These are phyloP conservation scores for Dichomitus squalens DNA, from an alignment of 1,284 basidiomycete species.

Conservation along the genomic window DNA sequence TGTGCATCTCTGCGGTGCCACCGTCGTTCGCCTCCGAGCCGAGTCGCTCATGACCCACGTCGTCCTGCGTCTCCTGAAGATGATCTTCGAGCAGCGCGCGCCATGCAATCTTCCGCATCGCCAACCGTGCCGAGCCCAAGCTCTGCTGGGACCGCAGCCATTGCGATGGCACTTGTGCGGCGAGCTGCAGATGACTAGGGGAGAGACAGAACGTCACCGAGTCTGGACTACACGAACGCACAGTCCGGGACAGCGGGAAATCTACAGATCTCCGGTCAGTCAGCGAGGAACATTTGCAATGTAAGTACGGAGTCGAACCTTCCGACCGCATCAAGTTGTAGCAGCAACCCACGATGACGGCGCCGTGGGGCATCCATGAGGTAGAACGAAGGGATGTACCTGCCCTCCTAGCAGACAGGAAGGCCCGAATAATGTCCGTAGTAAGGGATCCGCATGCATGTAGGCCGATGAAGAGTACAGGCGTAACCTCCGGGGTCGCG, in stretches of 20 bases:
- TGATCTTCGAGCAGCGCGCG: slow-evolving; percentile 48
- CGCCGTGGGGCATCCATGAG: slow-evolving; percentile 42
- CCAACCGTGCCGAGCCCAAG: slow-evolving; percentile 37
- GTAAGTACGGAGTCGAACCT: slow-evolving; percentile 38
- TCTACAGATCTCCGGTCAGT: slow-evolving; percentile 29
- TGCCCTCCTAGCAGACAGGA: slow-evolving; percentile 27
- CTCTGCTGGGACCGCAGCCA: slow-evolving; percentile 38
- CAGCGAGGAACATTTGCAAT: neutral
- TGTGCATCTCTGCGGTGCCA: neutral
- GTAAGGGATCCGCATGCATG: slow-evolving; percentile 59
- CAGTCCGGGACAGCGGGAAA: slow-evolving; percentile 38
- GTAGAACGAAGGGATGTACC: neutral
- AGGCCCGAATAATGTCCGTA: slow-evolving; percentile 45
- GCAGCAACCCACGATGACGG: slow-evolving; percentile 53
- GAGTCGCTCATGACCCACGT: too few species aligned
- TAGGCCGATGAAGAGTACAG: slow-evolving; percentile 63
- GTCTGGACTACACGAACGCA: slow-evolving; percentile 2
- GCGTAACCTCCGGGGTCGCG: slow-evolving; percentile 30
- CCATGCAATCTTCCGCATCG: slow-evolving; percentile 67
- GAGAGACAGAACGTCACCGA: slow-evolving; percentile 14
- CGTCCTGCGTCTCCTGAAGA: neutral
- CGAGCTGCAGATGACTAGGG: slow-evolving; percentile 56
- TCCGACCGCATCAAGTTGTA: slow-evolving; percentile 50
- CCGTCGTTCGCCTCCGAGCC: neutral
- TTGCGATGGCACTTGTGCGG: slow-evolving; percentile 47